Conservation (phyloP, 805 yeast species). For the Limtongozyma cylindracea region DNA sequence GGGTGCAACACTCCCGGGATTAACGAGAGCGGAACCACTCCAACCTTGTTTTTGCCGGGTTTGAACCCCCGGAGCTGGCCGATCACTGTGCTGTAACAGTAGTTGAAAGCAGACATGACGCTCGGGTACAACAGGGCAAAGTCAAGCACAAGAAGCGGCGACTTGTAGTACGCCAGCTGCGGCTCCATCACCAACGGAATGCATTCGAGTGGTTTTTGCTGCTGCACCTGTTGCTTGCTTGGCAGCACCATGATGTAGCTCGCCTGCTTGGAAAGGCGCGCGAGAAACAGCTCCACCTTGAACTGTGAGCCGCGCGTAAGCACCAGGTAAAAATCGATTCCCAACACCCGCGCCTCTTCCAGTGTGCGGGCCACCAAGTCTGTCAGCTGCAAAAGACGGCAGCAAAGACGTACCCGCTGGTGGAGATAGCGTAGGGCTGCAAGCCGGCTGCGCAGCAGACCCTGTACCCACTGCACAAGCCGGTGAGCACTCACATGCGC, state of each 20-base stretch:
- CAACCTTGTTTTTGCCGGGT: constrained; percentile 19
- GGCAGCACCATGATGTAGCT: constrained; percentile 58
- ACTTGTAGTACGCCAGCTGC: constrained; percentile 54
- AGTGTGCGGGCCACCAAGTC: constrained; percentile 48
- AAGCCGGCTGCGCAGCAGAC: too few relatives aligned
- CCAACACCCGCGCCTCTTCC: constrained; percentile 69
- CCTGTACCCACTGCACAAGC: too few relatives aligned
- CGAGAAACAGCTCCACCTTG: constrained; percentile 70
- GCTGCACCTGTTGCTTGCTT: constrained; percentile 51
- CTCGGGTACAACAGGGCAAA: constrained; percentile 92
- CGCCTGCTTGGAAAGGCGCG: constrained; percentile 54
- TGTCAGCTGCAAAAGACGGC: constrained; percentile 28
- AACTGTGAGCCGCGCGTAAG: constrained; percentile 83
- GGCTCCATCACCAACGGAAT: constrained; percentile 92
- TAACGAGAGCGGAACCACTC: constrained; percentile 17
- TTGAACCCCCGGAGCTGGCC: constrained; percentile 33
- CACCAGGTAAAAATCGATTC: constrained; percentile 76
- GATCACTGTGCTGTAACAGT: constrained; percentile 53
- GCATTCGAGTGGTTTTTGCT: constrained; percentile 68
- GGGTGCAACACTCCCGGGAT: constrained; percentile 30
- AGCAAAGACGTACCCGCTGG: too few relatives aligned
- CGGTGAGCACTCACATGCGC: too few relatives aligned
- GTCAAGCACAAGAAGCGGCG: constrained; percentile 77
- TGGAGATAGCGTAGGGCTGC: too few relatives aligned
- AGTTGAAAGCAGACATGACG: constrained; percentile 71